Evolutionary conservation across 2,329 filamentous ascomycete species (phyloP).

Genomic region (Dendryphion nanum): DNA sequence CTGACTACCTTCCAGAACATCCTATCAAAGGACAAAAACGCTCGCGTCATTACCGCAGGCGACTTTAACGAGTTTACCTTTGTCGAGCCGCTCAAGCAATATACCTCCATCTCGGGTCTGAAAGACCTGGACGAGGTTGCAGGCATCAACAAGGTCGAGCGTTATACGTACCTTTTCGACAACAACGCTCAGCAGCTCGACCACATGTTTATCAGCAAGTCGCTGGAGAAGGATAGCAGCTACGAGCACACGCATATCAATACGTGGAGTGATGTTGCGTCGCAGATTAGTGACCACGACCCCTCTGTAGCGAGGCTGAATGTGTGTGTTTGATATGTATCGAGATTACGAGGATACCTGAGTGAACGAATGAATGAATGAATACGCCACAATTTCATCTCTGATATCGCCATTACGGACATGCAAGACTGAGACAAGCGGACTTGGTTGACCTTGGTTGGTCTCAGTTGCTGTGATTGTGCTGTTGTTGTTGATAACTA

Average conservation of each 20-base stretch:
- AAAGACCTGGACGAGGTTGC: conserved; percentile 62
- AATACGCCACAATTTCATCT: too few species aligned
- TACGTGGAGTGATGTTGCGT: conserved; percentile 60
- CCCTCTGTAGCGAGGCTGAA: conserved; percentile 64
- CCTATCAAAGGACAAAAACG: conserved; percentile 55
- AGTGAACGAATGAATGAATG: too few species aligned
- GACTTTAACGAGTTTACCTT: conserved; percentile 74
- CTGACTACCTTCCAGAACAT: conserved; percentile 40
- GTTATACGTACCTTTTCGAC: conserved; percentile 71
- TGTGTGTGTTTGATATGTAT: conserved; percentile 55
- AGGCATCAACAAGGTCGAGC: conserved; percentile 53
- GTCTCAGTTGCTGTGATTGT: too few species aligned
- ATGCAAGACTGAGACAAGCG: too few species aligned
- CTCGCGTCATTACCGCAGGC: conserved; percentile 60
- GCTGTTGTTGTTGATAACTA: too few species aligned
- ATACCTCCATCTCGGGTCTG: conserved; percentile 55
- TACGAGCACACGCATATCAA: conserved; percentile 72
- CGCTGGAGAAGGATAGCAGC: conserved; percentile 45
- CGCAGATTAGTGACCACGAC: conserved; percentile 66
- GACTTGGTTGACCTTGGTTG: too few species aligned
- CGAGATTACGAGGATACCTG: too few species aligned
- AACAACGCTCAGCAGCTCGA: conserved; percentile 69
- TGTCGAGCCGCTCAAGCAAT: conserved; percentile 58
- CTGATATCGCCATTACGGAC: too few species aligned
- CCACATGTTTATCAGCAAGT: conserved; percentile 65